Conservation (phyloP, 768 basidiomycete genomes). For the Dacryopinax spathularia region DNA sequence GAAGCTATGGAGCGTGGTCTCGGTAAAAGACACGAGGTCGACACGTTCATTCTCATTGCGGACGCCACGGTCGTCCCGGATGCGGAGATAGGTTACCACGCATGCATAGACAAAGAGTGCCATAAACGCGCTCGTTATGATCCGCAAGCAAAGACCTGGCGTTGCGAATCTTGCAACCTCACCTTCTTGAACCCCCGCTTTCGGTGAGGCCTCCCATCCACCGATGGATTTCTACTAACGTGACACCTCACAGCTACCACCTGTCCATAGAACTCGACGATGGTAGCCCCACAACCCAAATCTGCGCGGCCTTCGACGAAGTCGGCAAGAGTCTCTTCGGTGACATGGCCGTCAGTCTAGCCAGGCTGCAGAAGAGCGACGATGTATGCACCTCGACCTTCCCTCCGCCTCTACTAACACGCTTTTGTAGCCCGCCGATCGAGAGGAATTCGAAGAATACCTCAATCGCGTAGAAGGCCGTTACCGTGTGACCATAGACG, state of each 20-base stretch:
- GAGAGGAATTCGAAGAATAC: neutral
- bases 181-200: neutral
- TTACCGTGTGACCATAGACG: neutral
- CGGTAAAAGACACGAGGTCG: no score
- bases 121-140: no score
- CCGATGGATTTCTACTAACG: neutral
- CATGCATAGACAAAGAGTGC: no score
- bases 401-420: neutral
- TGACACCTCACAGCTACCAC: neutral
- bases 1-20: no score
- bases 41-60: no score
- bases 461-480: neutral
- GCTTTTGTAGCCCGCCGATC: neutral
- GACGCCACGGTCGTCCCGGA: no score
- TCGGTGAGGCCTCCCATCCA: neutral
- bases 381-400: neutral
- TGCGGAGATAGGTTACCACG: no score
- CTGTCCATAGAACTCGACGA: neutral
- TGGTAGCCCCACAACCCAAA: neutral
- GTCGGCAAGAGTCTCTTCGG: neutral
- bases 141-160: no score
- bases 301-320: neutral
- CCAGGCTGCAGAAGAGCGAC: neutral
- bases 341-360: neutral
- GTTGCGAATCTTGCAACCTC: no score